phyloP scores from a whole-genome alignment of 106 monocot species.

The Cymbidium sinense region DNA sequence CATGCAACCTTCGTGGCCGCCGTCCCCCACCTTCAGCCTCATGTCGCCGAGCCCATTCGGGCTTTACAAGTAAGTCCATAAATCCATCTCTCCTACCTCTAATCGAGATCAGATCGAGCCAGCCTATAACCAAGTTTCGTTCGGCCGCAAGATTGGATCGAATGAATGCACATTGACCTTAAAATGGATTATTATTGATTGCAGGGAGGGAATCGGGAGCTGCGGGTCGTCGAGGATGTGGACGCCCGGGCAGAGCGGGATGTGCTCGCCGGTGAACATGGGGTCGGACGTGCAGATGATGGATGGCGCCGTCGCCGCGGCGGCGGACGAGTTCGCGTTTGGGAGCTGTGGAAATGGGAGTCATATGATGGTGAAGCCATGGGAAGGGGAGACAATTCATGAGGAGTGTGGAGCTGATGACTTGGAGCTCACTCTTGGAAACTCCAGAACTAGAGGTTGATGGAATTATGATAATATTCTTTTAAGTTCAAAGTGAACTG shows the following conservation, averaged over 20 bases:
- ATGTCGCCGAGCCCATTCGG: conserved; percentile 37
- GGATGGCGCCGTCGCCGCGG: neutral
- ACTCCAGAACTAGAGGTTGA: conserved; percentile 25
- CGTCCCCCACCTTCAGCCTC: conserved; percentile 60
- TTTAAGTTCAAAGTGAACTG: neutral
- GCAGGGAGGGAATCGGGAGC: conserved; percentile 6
- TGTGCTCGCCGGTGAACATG: conserved; percentile 29
- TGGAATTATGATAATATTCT: neutral
- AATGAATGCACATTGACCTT: no score
- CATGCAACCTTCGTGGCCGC: conserved; percentile 35
- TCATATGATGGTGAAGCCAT: conserved; percentile 40
- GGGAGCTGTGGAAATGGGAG: conserved; percentile 9
- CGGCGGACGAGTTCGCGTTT: conserved; percentile 39
- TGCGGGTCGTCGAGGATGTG: conserved; percentile 38
- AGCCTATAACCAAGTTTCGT: no score
- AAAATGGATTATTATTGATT: neutral
- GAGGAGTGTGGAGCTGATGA: conserved; percentile 51
- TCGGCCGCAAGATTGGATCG: no score
- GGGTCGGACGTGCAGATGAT: conserved; percentile 13
- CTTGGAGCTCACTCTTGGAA: conserved; percentile 53
- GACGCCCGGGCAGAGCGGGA: conserved; percentile 45
- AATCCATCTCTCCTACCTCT: neutral
- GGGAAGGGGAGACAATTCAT: conserved; percentile 67
- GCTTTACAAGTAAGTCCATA: conserved; percentile 3
- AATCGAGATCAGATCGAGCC: no score